phyloP scores from a whole-genome alignment of 441 rosid genomes.

The Erodium texanum region DNA sequence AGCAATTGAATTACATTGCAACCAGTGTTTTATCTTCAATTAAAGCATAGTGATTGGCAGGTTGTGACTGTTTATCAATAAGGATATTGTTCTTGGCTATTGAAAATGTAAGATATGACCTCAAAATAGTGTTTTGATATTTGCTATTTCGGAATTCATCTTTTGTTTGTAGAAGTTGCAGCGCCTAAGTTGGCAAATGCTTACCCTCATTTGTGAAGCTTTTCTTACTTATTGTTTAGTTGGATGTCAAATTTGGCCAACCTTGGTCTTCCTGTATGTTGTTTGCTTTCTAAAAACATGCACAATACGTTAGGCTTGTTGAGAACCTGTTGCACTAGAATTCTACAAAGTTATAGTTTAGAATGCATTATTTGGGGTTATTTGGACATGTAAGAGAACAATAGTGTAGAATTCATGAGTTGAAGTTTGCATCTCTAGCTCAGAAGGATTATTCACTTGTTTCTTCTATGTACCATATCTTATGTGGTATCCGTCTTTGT shows the following conservation, averaged over 20 bases:
- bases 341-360: neutral
- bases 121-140: neutral
- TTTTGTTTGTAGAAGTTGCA: neutral
- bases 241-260: no score
- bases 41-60: neutral
- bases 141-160: neutral
- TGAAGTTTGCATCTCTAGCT: neutral
- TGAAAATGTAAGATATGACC: neutral
- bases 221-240: neutral
- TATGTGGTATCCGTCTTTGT: neutral
- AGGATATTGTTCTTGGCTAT: neutral
- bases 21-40: neutral
- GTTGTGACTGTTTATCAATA: neutral
- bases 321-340: neutral
- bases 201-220: neutral
- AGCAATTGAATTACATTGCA: neutral
- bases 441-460: neutral
- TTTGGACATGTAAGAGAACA: neutral
- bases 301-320: neutral
- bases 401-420: neutral
- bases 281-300: neutral
- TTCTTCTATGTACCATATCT: neutral
- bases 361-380: neutral
- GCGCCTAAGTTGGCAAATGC: neutral
- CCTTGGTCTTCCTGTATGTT: neutral